Percentiles rank a stretch among this genome's conserved stretches.
Conservation (phyloP, 768 basidiomycete species). For the Pleurotus cornucopiae region DNA sequence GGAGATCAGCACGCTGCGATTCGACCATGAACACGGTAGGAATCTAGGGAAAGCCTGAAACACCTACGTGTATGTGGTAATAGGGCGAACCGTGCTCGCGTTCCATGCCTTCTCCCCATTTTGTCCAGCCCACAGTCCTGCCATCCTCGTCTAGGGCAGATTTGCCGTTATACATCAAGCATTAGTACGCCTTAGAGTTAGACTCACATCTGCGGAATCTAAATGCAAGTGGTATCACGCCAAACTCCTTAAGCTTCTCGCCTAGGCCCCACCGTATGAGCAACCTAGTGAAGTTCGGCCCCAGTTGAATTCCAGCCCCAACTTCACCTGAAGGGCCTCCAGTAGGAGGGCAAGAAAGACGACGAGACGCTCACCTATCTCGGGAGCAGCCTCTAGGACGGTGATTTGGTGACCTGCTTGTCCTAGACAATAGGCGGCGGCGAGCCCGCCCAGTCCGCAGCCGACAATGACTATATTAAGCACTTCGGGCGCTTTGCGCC, state of each 20-base stretch:
- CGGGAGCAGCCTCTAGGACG: slow-evolving; percentile 36
- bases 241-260: slow-evolving; percentile 30
- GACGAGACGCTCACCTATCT: slow-evolving; percentile 15
- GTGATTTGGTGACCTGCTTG: slow-evolving; percentile 45
- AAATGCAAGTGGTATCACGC: slow-evolving; percentile 34
- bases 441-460: slow-evolving; percentile 46
- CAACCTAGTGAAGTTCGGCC: slow-evolving; percentile 38
- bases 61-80: slow-evolving; percentile 30
- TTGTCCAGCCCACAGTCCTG: slow-evolving; percentile 19
- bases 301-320: slow-evolving; percentile 50
- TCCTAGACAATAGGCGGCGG: slow-evolving; percentile 40
- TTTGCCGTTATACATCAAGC: background rate
- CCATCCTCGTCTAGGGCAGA: slow-evolving; percentile 23
- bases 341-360: background rate
- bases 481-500: slow-evolving; percentile 7
- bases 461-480: slow-evolving; percentile 39
- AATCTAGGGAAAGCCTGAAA: background rate
- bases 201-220: slow-evolving; percentile 38
- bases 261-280: slow-evolving; percentile 49
- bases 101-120: slow-evolving; percentile 22
- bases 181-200: background rate
- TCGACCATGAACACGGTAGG: slow-evolving; percentile 10
- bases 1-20: slow-evolving; percentile 46
- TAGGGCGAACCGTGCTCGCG: slow-evolving; percentile 27
- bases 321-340: slow-evolving; percentile 25